Evolutionary conservation across 257 asterid species (phyloP).

Genomic region (Nicotiana undulata): DNA sequence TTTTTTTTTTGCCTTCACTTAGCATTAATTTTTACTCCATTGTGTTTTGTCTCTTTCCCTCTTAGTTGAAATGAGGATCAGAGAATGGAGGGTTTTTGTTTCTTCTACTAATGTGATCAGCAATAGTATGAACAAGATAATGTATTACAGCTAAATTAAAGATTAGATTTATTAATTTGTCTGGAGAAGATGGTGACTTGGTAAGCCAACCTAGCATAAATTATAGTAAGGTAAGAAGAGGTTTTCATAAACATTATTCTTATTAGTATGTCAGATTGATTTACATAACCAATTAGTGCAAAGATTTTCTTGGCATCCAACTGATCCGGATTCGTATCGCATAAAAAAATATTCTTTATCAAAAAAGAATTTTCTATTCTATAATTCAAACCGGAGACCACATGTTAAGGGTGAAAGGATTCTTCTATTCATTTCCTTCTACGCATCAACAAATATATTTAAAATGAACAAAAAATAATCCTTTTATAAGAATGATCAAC

Average conservation of each 20-base stretch:
- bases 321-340: rapidly evolving
- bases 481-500: no score
- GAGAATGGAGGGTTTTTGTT: background rate
- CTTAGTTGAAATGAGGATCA: background rate
- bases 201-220: slow-evolving; percentile 35
- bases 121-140: background rate
- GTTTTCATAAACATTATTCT: background rate
- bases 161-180: background rate
- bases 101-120: background rate
- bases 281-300: background rate
- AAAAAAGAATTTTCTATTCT: no score
- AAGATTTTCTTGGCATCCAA: no score
- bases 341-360: no score
- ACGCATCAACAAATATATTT: no score
- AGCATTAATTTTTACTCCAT: background rate
- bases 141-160: background rate
- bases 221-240: background rate
- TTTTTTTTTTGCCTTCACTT: no score
- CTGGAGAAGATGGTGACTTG: slow-evolving; percentile 30
- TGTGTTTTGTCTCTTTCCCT: background rate
- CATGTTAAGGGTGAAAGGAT: no score
- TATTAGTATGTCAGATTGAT: background rate
- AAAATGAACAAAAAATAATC: background rate
- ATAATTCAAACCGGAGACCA: no score
- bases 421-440: no score